Conservation (phyloP, 805 yeast species). For the Yarrowia hollandica region DNA sequence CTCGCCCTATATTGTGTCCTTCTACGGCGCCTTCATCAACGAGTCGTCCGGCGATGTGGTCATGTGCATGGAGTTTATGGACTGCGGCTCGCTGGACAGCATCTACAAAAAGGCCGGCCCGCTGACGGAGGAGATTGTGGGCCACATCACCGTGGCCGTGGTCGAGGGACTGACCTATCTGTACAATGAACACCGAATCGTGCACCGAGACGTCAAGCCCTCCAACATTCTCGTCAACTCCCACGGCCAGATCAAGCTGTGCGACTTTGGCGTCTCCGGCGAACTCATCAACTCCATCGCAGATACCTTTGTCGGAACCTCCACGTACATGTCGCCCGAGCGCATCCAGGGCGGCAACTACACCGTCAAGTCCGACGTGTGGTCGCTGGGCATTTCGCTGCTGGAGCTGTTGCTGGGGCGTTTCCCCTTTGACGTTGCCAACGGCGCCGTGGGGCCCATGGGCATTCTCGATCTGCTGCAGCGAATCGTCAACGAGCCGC, state of each 20-base stretch:
- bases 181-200: constrained; percentile 80
- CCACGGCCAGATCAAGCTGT: constrained; percentile 81
- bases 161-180: constrained; percentile 81
- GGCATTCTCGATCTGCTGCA: constrained; percentile 89
- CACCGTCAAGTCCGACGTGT: constrained; percentile 93
- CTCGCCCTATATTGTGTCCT: constrained; percentile 77
- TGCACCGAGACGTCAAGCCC: constrained; percentile 96
- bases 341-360: constrained; percentile 93
- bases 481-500: constrained; percentile 88
- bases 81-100: constrained; percentile 86
- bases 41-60: constrained; percentile 64
- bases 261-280: constrained; percentile 96
- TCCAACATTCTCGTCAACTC: constrained; percentile 87
- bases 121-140: constrained; percentile 89
- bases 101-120: constrained; percentile 82
- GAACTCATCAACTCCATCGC: constrained; percentile 92
- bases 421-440: constrained; percentile 57
- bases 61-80: constrained; percentile 97
- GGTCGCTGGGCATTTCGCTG: constrained; percentile 93
- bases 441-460: constrained; percentile 44
- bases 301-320: constrained; percentile 97
- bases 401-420: constrained; percentile 85
- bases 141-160: constrained; percentile 85
- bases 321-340: constrained; percentile 97
- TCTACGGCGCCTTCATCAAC: constrained; percentile 83